Evolutionary conservation across 1,284 basidiomycete species (phyloP).

Genomic region (Austroboletus rostrupii): DNA sequence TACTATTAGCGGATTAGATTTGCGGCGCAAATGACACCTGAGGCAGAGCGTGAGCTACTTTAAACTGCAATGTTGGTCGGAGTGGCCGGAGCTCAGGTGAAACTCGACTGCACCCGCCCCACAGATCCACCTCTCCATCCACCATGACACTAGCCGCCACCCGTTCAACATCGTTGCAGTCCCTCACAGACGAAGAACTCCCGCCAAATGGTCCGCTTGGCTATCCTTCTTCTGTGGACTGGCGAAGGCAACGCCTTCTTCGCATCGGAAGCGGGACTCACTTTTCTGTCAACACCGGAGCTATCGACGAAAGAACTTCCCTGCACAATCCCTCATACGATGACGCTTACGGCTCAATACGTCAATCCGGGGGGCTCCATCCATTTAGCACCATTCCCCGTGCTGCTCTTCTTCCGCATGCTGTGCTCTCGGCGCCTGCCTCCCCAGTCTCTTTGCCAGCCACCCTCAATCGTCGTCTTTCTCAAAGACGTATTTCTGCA

Average conservation of each 20-base stretch:
- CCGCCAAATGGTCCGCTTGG: conserved; percentile 24
- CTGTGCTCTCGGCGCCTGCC: conserved; percentile 18
- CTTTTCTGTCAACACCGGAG: conserved; percentile 4
- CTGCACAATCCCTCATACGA: conserved; percentile 9
- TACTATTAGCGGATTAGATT: background rate
- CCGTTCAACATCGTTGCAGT: conserved; percentile 21
- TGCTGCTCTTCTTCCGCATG: conserved; percentile 9
- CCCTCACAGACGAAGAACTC: conserved; percentile 12
- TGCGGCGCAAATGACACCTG: too few relatives aligned
- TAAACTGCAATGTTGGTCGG: background rate
- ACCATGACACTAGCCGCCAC: conserved; percentile 6
- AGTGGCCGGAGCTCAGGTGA: background rate
- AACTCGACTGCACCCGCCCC: too few relatives aligned
- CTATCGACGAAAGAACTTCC: conserved; percentile 17
- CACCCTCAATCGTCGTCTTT: conserved; percentile 30
- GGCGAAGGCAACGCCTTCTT: conserved; percentile 31
- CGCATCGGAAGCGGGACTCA: conserved; percentile 19
- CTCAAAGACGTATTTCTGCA: conserved; percentile 63
- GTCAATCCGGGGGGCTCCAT: conserved; percentile 7
- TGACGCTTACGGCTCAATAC: conserved; percentile 20
- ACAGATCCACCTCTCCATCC: background rate
- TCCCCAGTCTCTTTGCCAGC: conserved; percentile 13
- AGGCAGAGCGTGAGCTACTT: too few relatives aligned
- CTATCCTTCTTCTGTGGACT: conserved; percentile 28
- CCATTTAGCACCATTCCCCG: conserved; percentile 7